Percentiles rank a stretch among this genome's conserved stretches.
Evolutionary conservation across 148 eudicot genomes (phyloP).

Genomic region (Vaccinium myrtillus): DNA sequence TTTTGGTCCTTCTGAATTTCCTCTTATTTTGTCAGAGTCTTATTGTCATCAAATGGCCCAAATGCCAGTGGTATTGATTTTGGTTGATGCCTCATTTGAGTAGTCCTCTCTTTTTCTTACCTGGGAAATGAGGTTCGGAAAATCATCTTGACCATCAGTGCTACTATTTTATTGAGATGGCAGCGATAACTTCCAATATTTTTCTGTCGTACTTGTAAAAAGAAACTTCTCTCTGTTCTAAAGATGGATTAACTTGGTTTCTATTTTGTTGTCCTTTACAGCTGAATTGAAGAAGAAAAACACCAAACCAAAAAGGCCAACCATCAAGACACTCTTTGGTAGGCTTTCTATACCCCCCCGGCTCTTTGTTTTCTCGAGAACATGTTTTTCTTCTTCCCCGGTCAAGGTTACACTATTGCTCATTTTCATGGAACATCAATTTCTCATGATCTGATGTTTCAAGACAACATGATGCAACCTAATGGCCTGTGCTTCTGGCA

Average conservation of each 20-base stretch:
- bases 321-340: conserved; percentile 95
- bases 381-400: not conserved
- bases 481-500: not conserved
- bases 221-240: too few species aligned
- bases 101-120: not conserved
- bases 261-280: conserved; percentile 32
- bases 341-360: conserved; percentile 21
- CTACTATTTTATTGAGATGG: not conserved
- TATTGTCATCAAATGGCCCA: not conserved
- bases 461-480: not conserved
- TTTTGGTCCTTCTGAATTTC: not conserved
- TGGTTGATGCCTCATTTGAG: not conserved
- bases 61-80: not conserved
- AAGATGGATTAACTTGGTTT: not conserved
- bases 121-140: not conserved
- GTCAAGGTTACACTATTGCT: not conserved
- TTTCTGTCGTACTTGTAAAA: too few species aligned
- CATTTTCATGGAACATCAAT: not conserved
- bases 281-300: conserved; percentile 97
- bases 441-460: not conserved
- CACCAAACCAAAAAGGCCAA: conserved; percentile 75
- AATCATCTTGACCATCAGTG: not conserved
- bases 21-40: not conserved
- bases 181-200: not conserved
- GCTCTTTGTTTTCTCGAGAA: conserved; percentile 9